phyloP scores from a whole-genome alignment of 2,329 filamentous ascomycete genomes.

The Cladobotryum protrusum region DNA sequence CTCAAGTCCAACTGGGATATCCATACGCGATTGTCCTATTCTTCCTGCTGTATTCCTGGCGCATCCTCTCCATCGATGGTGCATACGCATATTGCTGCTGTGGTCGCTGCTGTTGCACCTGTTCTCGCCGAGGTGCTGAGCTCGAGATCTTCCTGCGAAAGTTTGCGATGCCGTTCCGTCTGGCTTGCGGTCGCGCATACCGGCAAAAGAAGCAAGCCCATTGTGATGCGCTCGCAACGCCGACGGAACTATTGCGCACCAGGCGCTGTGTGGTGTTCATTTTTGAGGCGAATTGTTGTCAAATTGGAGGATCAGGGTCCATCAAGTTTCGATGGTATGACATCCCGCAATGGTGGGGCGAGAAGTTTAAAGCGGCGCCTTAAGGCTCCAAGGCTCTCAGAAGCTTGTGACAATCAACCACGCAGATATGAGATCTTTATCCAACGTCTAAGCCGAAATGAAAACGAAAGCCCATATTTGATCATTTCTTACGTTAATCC shows the following conservation, averaged over 20 bases:
- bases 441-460: no score
- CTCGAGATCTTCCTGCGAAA: slow-evolving; percentile 28
- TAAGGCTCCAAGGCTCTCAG: no score
- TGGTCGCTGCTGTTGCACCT: slow-evolving; percentile 19
- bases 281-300: slow-evolving; percentile 17
- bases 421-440: no score
- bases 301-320: background rate
- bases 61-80: slow-evolving; percentile 55
- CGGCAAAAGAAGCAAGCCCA: slow-evolving; percentile 36
- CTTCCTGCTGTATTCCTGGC: slow-evolving; percentile 57
- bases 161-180: slow-evolving; percentile 15
- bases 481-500: no score
- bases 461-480: no score
- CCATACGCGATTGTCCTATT: slow-evolving; percentile 54
- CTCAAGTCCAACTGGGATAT: slow-evolving; percentile 2
- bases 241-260: slow-evolving; percentile 26
- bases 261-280: slow-evolving; percentile 38
- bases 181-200: slow-evolving; percentile 24
- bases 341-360: no score
- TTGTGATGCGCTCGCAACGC: slow-evolving; percentile 18
- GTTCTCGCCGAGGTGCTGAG: slow-evolving; percentile 19
- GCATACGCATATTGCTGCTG: slow-evolving; percentile 22
- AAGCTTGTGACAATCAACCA: no score
- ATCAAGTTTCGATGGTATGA: no score
- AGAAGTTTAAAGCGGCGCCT: no score